Evolutionary conservation across 164 flowering plant genomes (phyloP).

Genomic region (Warburgia ugandensis): DNA sequence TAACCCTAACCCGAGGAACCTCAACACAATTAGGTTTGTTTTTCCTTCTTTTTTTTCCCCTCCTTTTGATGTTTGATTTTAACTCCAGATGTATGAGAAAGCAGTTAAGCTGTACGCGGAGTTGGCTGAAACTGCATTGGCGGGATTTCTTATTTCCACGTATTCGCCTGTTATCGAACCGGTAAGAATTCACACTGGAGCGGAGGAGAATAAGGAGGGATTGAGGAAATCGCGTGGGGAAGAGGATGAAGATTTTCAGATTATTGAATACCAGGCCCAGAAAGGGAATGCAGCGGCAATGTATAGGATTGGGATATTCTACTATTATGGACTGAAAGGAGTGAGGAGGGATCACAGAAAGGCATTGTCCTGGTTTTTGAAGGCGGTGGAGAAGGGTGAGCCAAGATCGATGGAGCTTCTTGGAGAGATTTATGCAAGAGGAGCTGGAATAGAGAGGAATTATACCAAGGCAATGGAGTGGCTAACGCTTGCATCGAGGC

Average conservation of each 20-base stretch:
- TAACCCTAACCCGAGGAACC: too few relatives aligned
- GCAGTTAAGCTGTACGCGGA: constrained; percentile 88
- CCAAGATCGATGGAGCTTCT: constrained; percentile 93
- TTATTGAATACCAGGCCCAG: constrained; percentile 85
- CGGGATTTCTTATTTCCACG: constrained; percentile 81
- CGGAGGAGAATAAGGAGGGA: constrained; percentile 90
- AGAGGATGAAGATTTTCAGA: constrained; percentile 95
- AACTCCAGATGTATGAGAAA: constrained; percentile 65
- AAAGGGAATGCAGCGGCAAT: constrained; percentile 90
- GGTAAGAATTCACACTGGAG: constrained; percentile 76
- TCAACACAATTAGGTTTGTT: neutral
- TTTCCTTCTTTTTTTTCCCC: neutral
- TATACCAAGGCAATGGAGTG: constrained; percentile 84
- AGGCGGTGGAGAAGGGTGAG: constrained; percentile 91
- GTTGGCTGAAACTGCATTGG: constrained; percentile 78
- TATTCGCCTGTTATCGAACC: constrained; percentile 82
- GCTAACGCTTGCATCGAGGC: constrained; percentile 73
- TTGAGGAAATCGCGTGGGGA: constrained; percentile 90
- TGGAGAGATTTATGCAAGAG: constrained; percentile 96
- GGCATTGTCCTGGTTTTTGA: constrained; percentile 79
- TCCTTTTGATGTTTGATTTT: constrained; percentile 13
- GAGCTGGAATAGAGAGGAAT: constrained; percentile 90
- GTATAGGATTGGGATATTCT: constrained; percentile 78
- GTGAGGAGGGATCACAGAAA: constrained; percentile 75
- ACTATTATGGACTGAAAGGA: constrained; percentile 93